These are phyloP conservation scores for Hypoxylon sp. DNA, from an alignment of 2,329 filamentous ascomycete genomes.

Conservation along the genomic window DNA sequence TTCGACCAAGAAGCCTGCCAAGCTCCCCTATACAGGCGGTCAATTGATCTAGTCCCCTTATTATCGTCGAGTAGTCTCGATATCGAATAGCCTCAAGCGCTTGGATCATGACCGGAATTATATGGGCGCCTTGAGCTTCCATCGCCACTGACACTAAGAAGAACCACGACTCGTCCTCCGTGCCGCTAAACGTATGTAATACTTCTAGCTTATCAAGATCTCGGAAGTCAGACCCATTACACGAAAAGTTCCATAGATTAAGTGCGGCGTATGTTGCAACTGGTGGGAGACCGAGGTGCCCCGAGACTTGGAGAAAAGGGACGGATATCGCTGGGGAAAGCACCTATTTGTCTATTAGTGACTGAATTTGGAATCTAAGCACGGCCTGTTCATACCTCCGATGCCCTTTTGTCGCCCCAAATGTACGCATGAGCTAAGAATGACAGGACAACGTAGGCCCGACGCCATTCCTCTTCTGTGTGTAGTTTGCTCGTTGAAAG, in stretches of 20 bases:
- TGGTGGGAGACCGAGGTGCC: constrained; percentile 83
- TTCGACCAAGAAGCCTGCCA: constrained; percentile 77
- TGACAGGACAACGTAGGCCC: constrained; percentile 77
- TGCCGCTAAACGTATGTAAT: constrained; percentile 88
- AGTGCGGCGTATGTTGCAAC: constrained; percentile 92
- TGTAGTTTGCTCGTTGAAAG: constrained; percentile 71
- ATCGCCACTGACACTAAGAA: constrained; percentile 91
- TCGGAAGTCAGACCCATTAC: constrained; percentile 68
- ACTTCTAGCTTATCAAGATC: constrained; percentile 78
- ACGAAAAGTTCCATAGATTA: constrained; percentile 91
- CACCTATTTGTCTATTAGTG: constrained; percentile 58
- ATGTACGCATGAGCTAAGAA: constrained; percentile 85
- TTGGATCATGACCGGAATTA: constrained; percentile 82
- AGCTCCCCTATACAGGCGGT: constrained; percentile 78
- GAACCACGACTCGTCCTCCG: constrained; percentile 94
- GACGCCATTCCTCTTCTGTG: constrained; percentile 75
- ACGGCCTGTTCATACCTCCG: constrained; percentile 70
- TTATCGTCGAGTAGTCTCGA: constrained; percentile 73
- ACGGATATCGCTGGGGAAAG: constrained; percentile 83
- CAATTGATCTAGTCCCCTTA: constrained; percentile 74
- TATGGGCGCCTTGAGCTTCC: constrained; percentile 82
- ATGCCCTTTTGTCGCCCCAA: constrained; percentile 84
- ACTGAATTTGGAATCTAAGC: neutral
- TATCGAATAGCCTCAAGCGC: constrained; percentile 79
- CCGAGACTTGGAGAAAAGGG: constrained; percentile 80